These are phyloP conservation scores for Phytopythium helicoides DNA, from an alignment of 352 stramenopile species.

Conservation along the genomic window DNA sequence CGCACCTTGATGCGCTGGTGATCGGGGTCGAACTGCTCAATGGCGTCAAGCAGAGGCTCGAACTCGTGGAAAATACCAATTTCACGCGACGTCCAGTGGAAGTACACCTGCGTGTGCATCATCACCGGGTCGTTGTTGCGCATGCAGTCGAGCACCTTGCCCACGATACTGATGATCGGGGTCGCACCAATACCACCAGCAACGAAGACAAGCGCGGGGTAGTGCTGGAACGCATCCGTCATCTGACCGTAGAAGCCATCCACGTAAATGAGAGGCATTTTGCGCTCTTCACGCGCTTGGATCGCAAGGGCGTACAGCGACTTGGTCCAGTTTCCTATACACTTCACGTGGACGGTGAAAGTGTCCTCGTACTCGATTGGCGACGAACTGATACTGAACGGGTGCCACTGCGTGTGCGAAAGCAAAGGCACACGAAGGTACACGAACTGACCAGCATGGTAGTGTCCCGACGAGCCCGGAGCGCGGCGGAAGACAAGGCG, in stretches of 20 bases:
- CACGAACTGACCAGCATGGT: constrained; percentile 80
- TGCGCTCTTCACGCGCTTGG: constrained; percentile 71
- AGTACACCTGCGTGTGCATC: constrained; percentile 73
- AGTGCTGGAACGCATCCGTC: constrained; percentile 82
- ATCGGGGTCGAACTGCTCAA: constrained; percentile 71
- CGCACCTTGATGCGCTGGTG: constrained; percentile 65
- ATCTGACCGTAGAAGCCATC: constrained; percentile 85
- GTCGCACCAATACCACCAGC: constrained; percentile 87
- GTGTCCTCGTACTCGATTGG: constrained; percentile 84
- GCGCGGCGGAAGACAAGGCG: constrained; percentile 77
- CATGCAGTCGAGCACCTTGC: constrained; percentile 82
- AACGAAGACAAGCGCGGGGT: constrained; percentile 74
- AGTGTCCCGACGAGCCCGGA: constrained; percentile 71
- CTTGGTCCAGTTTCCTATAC: constrained; percentile 75
- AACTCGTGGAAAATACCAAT: constrained; percentile 87
- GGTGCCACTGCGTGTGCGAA: constrained; percentile 77
- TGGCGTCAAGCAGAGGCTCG: constrained; percentile 73
- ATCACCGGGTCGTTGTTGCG: constrained; percentile 75
- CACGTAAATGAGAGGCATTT: constrained; percentile 81
- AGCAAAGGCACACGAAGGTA: constrained; percentile 74
- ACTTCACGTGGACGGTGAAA: constrained; percentile 82
- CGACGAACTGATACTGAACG: constrained; percentile 85
- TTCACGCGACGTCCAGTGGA: constrained; percentile 82
- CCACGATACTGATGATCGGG: constrained; percentile 86
- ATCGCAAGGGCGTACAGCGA: constrained; percentile 72